A percentile compares a stretch with the other conserved stretches of the same genome.
Conservation (phyloP, 2,329 filamentous ascomycete species). For the Plenodomus lindquistii region DNA sequence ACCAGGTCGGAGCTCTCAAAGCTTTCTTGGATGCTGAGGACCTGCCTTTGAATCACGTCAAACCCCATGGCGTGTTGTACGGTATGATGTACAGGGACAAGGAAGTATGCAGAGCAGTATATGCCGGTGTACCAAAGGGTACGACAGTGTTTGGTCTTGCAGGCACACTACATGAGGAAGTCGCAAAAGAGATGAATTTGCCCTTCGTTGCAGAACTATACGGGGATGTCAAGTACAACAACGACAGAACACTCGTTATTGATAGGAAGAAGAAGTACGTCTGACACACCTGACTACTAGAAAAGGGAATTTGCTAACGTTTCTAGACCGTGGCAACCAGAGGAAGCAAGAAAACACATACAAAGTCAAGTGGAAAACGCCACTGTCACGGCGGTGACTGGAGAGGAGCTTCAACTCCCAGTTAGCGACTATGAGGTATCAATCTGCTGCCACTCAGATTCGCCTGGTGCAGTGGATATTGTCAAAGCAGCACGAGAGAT, state of each 20-base stretch:
- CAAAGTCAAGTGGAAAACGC: slow-evolving; percentile 46
- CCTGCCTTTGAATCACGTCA: slow-evolving; percentile 63
- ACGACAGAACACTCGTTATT: slow-evolving; percentile 57
- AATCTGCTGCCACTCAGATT: slow-evolving; percentile 52
- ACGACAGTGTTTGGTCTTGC: slow-evolving; percentile 59
- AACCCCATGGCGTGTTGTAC: slow-evolving; percentile 65
- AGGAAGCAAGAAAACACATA: slow-evolving; percentile 49
- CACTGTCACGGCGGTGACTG: slow-evolving; percentile 47
- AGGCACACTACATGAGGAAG: slow-evolving; percentile 59
- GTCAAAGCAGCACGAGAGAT: slow-evolving; percentile 49
- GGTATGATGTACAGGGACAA: slow-evolving; percentile 59
- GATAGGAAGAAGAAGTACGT: slow-evolving; percentile 61
- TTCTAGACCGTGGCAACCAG: slow-evolving; percentile 46
- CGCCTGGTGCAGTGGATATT: slow-evolving; percentile 50
- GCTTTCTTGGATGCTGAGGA: slow-evolving; percentile 62
- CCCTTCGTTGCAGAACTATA: slow-evolving; percentile 60
- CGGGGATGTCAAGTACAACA: slow-evolving; percentile 60
- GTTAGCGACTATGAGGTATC: slow-evolving; percentile 49
- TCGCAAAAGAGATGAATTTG: slow-evolving; percentile 57
- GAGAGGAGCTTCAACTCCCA: slow-evolving; percentile 48
- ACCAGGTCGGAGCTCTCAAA: slow-evolving; percentile 66
- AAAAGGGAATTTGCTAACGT: neutral
- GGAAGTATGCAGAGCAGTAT: slow-evolving; percentile 57
- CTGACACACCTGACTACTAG: neutral
- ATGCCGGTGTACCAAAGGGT: slow-evolving; percentile 56